Conservation (phyloP, 2,329 filamentous ascomycete genomes). For the Exophiala sideris region DNA sequence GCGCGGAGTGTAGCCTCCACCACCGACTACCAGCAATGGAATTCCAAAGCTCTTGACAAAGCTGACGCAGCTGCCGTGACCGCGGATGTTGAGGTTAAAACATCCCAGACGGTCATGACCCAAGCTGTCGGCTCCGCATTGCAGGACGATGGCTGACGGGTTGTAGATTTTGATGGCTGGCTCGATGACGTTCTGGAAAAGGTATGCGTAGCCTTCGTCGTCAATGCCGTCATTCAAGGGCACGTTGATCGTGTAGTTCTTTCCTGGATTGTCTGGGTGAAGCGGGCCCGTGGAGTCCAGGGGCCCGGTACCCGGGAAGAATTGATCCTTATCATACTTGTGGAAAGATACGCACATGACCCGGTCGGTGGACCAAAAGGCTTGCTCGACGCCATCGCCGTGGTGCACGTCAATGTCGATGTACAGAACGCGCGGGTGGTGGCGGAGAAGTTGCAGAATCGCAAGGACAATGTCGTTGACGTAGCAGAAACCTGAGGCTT, state of each 20-base stretch:
- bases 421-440: slow-evolving; percentile 82
- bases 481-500: slow-evolving; percentile 96
- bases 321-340: slow-evolving; percentile 81
- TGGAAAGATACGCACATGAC: slow-evolving; percentile 95
- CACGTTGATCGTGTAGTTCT: slow-evolving; percentile 86
- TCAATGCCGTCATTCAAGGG: slow-evolving; percentile 88
- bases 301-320: slow-evolving; percentile 89
- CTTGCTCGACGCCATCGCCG: slow-evolving; percentile 85
- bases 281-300: slow-evolving; percentile 80
- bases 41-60: slow-evolving; percentile 79
- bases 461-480: slow-evolving; percentile 97
- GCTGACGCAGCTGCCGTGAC: slow-evolving; percentile 85
- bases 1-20: slow-evolving; percentile 91
- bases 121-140: slow-evolving; percentile 92
- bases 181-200: slow-evolving; percentile 79
- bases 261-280: slow-evolving; percentile 78
- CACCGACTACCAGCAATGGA: slow-evolving; percentile 86
- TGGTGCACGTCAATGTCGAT: slow-evolving; percentile 94
- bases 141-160: slow-evolving; percentile 87
- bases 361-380: slow-evolving; percentile 83
- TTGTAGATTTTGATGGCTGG: slow-evolving; percentile 77
- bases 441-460: slow-evolving; percentile 80
- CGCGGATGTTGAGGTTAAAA: slow-evolving; percentile 95
- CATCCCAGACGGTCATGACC: slow-evolving; percentile 89
- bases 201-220: slow-evolving; percentile 78